Evolutionary conservation across 768 basidiomycete genomes (phyloP), one percentile per base, ranked within the genome.

Genomic region (Trametes punicea): DNA sequence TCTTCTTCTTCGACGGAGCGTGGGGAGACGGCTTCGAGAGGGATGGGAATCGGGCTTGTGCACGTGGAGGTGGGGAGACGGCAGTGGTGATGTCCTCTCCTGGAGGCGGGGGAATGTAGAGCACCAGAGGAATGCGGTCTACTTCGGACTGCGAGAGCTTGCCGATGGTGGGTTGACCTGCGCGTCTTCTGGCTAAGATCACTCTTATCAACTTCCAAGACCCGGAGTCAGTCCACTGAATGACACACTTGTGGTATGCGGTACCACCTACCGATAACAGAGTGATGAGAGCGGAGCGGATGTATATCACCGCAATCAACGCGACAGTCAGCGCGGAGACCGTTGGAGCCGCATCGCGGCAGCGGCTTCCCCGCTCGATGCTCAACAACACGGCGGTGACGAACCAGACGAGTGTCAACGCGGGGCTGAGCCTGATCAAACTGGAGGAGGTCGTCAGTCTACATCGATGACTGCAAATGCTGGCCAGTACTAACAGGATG

Each of bases 51-150:
- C 25, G 44, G 23, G 31, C 27, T 16, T 25, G 52, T 13, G 52
- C 13, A n/a, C 15, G 42, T 13, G 34, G 27, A 2, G 10, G 52
- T 4, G 42, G 25, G 4, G 50, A 41, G 5, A 27, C 33, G 6
- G 52, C 44, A 11, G 44, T 29, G 8, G 44, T 45, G 5, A 18
- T 21, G 7, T 23, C 27, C 11, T 54, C 52, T 4, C 33, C 44
- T 2, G 55, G 55, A 2, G 55, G 55, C 8, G 55, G 55, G 8
- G 55, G 55, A 15, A 59, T 59, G 23, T 59, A 59, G 16, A 59
- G 48, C 41, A 59, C 57, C 3, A 59, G 42, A 3, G 57, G 57
- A 25, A 59, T 59, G 9, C 57, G 57, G 33, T 55, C 52, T 26
- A 59, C 57, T 31, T 59, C 57, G 3, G 40, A 27, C 18, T 47